These are phyloP conservation scores for Colletotrichum echinochloae DNA, from an alignment of 2,329 filamentous ascomycete genomes.

Conservation along the genomic window DNA sequence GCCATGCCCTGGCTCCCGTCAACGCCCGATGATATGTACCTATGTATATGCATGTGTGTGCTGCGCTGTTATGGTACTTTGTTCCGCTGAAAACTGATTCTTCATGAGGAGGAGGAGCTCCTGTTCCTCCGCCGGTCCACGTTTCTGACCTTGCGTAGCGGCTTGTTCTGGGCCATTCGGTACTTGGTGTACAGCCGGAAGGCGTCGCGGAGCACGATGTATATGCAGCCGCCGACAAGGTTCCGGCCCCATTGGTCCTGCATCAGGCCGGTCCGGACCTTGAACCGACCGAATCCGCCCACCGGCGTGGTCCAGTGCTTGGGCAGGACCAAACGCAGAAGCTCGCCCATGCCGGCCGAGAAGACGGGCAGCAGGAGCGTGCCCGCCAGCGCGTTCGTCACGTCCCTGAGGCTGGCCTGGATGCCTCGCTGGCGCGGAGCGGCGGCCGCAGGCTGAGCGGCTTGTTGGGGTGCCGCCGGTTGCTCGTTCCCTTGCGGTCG, in stretches of 20 bases:
- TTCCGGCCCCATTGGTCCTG: slow-evolving; percentile 91
- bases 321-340: slow-evolving; percentile 77
- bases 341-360: slow-evolving; percentile 81
- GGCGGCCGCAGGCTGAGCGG: slow-evolving; percentile 39
- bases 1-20: slow-evolving; percentile 3
- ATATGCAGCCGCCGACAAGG: slow-evolving; percentile 87
- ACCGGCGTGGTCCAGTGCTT: slow-evolving; percentile 68
- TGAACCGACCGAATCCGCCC: slow-evolving; percentile 45
- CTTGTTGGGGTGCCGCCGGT: slow-evolving; percentile 24
- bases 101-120: slow-evolving; percentile 9
- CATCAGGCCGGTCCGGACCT: slow-evolving; percentile 71
- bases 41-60: slow-evolving; percentile 24
- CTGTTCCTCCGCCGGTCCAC: slow-evolving; percentile 59
- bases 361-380: slow-evolving; percentile 84
- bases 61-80: neutral
- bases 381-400: slow-evolving; percentile 64
- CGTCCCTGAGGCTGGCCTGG: slow-evolving; percentile 53
- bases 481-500: slow-evolving; percentile 45
- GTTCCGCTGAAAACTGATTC: neutral
- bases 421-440: slow-evolving; percentile 45
- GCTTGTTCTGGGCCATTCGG: slow-evolving; percentile 67
- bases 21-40: slow-evolving; percentile 28
- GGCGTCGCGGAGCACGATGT: slow-evolving; percentile 83
- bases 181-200: slow-evolving; percentile 74
- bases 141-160: slow-evolving; percentile 66